These are phyloP conservation scores for Fusarium vanettenii DNA, from an alignment of 2,329 filamentous ascomycete genomes.

Conservation along the genomic window DNA sequence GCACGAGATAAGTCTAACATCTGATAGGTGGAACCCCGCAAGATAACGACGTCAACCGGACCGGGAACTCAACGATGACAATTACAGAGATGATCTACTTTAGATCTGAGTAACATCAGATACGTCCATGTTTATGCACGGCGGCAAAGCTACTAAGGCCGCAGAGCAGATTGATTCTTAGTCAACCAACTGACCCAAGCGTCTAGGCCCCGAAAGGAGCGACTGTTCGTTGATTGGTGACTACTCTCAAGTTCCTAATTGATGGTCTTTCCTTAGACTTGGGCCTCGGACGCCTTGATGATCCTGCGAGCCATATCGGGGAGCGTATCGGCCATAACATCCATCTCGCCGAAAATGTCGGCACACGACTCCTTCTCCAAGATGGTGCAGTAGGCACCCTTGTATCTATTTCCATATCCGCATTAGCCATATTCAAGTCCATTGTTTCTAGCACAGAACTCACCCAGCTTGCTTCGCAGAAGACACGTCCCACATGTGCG, in stretches of 20 bases:
- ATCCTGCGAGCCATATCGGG: neutral
- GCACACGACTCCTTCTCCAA: neutral
- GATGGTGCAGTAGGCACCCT: neutral
- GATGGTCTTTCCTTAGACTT: neutral
- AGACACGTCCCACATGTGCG: too few relatives aligned
- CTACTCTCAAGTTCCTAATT: neutral
- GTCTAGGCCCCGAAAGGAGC: too few relatives aligned
- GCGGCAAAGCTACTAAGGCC: too few relatives aligned
- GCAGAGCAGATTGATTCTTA: neutral
- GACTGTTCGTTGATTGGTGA: too few relatives aligned
- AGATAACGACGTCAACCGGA: neutral
- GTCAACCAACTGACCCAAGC: neutral
- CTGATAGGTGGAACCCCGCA: neutral
- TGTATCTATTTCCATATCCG: too few relatives aligned
- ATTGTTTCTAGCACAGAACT: too few relatives aligned
- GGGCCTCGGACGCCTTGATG: neutral
- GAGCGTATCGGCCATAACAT: neutral
- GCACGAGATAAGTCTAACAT: neutral
- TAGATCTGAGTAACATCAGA: neutral
- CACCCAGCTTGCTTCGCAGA: too few relatives aligned
- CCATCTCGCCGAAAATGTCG: neutral
- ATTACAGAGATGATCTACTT: neutral
- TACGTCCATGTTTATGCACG: neutral
- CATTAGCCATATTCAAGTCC: too few relatives aligned
- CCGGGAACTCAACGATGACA: neutral